Base-by-base conservation (phyloP, 192 early-diverging fungal species). In the Umbelopsis sp. region DNA sequence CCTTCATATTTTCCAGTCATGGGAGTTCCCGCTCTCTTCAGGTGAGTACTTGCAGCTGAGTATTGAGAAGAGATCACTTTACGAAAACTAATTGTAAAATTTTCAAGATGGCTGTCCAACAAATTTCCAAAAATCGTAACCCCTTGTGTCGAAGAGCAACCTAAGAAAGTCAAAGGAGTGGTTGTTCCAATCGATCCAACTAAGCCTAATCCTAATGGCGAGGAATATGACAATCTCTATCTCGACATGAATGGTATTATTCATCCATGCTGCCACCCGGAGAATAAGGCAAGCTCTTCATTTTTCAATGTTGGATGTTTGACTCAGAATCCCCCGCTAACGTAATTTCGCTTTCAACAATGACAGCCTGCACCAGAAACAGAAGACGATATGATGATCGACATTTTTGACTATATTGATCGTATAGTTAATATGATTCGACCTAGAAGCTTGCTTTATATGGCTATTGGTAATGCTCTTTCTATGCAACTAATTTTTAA, bases 231-330 rank as follows among this genome's bases (percentile, higher is more conserved):
- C 83, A 98, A 99, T 70, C 80, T 99, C 20, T 99, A 99, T 79
- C 82, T 99, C 68, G 98, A 99, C 81, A 98, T 98, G 97, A 99
- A 99, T 79, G 97, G 95, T 66, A 93, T 95, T 68, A 90, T 95
- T 50, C 94, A 95, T 75, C 92, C 92, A 31, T 94, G 93, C 82
- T 90, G 89, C 78, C 90, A 95, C 71, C 94, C 92, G 17, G 88
- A 89, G 50, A 85, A 87, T 41, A 89, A 89, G 81, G 88, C 87
- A 80, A 70, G 59, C 51, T 11, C 17, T 2, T 45, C 6, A 5
- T 54, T 7, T 62, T 20, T 62, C 14, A 31, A 16, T 11, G 56
- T 20, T 31, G 56, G 29, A 34, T 62, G 16, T 21, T 26, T 62
- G 56, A 32, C 29, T 32, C 9, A 34, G 56, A 22, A 17, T 31